Evolutionary conservation across 331 rosid genomes (phyloP), one percentile per base, ranked within the genome.

Genomic region (Malus hybrid): DNA sequence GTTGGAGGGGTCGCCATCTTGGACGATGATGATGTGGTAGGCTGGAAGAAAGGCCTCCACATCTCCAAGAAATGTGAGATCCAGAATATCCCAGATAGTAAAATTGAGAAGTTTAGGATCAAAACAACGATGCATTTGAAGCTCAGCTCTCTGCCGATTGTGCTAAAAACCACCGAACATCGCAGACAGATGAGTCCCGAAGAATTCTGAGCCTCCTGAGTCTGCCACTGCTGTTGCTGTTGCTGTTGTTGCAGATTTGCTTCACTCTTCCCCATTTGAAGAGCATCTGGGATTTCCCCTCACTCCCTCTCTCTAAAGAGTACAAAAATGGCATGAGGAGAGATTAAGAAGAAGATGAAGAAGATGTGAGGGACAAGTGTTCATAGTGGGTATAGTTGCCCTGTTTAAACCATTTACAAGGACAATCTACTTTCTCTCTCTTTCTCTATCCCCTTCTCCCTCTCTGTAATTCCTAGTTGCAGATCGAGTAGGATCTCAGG

Each of bases 231-330:
- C 46, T 39, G 46, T 39, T 52, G 20, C 57, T 16, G 56, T 50
- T 50, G 56, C 56, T 16, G 57, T 1, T 52, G 57, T 6, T n/a
- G 93, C 90, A 83, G 86, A 87, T 80, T 65, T 79, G 81, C 81
- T 39, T 80, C 95, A 70, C 50, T 55, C 79, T 94, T 94, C 76
- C 98, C 98, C 98, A 94, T 94, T 88, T 69, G 68, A 87, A 81
- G 80, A 88, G 98, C 98, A 94, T 94, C 93, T 88, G 91, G 88
- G 87, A 82, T 48, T 57, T 33, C 64, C 55, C 61, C 52, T 61
- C 46, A n/a, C n/a, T 76, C 70, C 27, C 73, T 74, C 78, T 67
- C 64, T 73, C 59, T 52, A 52, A 52, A 10, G 60, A 60, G 34
- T 6, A 6, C 59, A 60, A 67, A 64, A 33, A 34, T 5, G 56